Conservation (phyloP, 306 rosid species). For the Coriaria nepalensis region DNA sequence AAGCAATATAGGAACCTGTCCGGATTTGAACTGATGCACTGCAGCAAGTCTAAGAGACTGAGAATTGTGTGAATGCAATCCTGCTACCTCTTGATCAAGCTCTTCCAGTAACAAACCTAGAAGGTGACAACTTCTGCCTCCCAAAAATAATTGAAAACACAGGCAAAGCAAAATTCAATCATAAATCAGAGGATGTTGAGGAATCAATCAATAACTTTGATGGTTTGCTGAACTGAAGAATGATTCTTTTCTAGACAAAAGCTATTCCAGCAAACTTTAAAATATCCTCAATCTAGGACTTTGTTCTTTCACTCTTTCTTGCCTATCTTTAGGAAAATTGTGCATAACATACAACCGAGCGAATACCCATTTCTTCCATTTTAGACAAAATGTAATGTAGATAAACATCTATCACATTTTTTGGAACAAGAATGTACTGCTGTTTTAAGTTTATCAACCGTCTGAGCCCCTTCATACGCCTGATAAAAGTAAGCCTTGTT, state of each 20-base stretch:
- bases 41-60: constrained; percentile 75
- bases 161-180: background rate
- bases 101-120: constrained; percentile 66
- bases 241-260: too few relatives aligned
- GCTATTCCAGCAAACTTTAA: too few relatives aligned
- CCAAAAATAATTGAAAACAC: background rate
- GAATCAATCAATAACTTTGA: background rate
- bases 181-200: background rate
- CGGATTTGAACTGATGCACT: constrained; percentile 67
- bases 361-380: constrained; percentile 59
- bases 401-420: constrained; percentile 68
- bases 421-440: constrained; percentile 50
- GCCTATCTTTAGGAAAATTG: too few relatives aligned
- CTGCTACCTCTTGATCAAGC: constrained; percentile 55
- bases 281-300: too few relatives aligned
- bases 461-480: constrained; percentile 81
- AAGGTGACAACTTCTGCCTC: constrained; percentile 65
- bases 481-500: constrained; percentile 58
- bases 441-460: constrained; percentile 65
- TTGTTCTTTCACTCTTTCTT: too few relatives aligned
- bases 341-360: constrained; percentile 28
- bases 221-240: too few relatives aligned
- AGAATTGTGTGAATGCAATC: constrained; percentile 69
- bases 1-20: constrained; percentile 58
- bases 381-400: constrained; percentile 53